Evolutionary conservation across 31 red algal species (phyloP), one percentile per base, ranked within the genome.

Genomic region (Odonthalia washingtoniensis): DNA sequence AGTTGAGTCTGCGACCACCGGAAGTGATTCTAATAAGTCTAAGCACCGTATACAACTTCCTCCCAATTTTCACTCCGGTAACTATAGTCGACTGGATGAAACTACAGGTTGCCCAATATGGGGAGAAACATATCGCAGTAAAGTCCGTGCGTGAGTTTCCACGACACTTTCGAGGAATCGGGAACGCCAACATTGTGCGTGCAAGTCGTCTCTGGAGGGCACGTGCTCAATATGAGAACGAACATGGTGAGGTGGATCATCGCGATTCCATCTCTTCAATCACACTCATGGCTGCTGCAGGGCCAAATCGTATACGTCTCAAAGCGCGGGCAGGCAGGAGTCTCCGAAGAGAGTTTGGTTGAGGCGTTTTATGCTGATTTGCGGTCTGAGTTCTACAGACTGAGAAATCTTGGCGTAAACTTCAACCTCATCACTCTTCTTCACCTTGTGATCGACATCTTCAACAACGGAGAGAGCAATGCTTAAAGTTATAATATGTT

Each of bases 361-460:
- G 31, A 64, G 32, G 49, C 16, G 6, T 37, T 80, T 14, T 37
- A 80, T 36, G 3, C 62, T 1, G 45, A 34, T 33, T 37, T 64
- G 31, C 46, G 53, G 26, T 14, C 18, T 1, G 82, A 85, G 44
- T 85, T 74, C 44, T 42, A 85, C 6, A 27, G 82, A 1, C 68
- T 85, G 1, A 38, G 67, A 3, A 85, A 85, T 17, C 12, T 74
- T 2, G 82, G 82, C 18, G 82, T 57, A 1, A 85, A 85, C 3
- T 85, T 85, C n/a, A 74, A 37, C 73, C 45, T 40, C 30, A 74
- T 37, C 16, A 32, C 33, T 9, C 21, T 85, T 1, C 82, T 26
- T 2, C 1, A 40, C 3, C 44, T 74, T 0, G 82, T 67, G 1
- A 3, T 74, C 16, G 24, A 4, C 30, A 24, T 53, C 5, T 34